A percentile compares a stretch with the other conserved stretches of the same genome.
Evolutionary conservation across 768 basidiomycete species (phyloP).

Genomic region (Termitomyces sp.): DNA sequence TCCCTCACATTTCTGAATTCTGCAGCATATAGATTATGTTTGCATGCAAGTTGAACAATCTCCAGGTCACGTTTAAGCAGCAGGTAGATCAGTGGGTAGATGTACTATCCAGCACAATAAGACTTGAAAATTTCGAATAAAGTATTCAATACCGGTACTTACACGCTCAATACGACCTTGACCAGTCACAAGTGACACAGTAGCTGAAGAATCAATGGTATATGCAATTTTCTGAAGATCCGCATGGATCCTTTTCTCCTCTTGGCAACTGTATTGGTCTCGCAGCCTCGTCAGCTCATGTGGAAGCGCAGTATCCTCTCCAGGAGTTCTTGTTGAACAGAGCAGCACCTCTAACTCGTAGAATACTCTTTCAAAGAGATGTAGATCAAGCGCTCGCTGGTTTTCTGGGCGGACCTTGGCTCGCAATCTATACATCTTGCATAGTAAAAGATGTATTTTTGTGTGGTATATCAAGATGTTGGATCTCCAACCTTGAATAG

Average conservation of each 20-base stretch:
- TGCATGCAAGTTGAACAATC: no score
- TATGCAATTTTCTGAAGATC: no score
- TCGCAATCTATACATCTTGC: not conserved
- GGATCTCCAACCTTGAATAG: conserved; percentile 2
- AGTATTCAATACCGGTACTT: not conserved
- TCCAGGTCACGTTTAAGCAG: no score
- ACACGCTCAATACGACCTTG: no score
- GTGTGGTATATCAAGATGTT: not conserved
- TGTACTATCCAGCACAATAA: not conserved
- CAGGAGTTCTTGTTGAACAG: not conserved
- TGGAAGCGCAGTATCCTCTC: not conserved
- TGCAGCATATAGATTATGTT: not conserved
- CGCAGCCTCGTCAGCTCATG: not conserved
- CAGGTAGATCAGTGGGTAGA: no score
- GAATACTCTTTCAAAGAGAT: not conserved
- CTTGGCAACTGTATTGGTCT: not conserved
- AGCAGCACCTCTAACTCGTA: not conserved
- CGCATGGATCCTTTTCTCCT: no score
- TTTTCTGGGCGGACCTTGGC: not conserved
- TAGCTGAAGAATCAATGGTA: no score
- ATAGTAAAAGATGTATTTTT: no score
- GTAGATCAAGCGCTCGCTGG: not conserved
- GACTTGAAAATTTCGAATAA: not conserved
- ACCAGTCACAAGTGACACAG: no score
- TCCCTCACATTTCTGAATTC: not conserved